Conservation (phyloP, 2,329 filamentous ascomycete genomes). For the Pezicula radicicola region DNA sequence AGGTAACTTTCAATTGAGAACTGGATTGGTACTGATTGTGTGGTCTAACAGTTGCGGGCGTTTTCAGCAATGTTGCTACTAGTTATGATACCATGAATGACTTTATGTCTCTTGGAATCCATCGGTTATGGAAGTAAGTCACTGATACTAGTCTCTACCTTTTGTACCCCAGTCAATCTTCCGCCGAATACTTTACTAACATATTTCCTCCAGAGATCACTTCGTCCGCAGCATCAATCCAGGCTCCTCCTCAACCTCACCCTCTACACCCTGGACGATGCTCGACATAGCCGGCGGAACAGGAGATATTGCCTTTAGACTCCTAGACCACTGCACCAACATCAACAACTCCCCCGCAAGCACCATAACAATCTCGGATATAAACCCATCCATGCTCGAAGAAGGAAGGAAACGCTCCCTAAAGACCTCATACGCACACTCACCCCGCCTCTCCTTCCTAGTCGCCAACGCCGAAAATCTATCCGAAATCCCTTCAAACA, state of each 20-base stretch:
- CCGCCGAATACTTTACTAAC: not conserved
- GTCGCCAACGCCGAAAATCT: conserved; percentile 88
- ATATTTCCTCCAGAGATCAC: conserved; percentile 60
- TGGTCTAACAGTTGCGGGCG: conserved; percentile 49
- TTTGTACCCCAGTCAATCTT: not conserved
- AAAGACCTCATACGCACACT: conserved; percentile 49
- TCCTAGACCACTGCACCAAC: conserved; percentile 82
- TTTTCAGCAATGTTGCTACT: conserved; percentile 90
- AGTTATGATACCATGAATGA: conserved; percentile 98
- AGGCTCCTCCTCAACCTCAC: conserved; percentile 33
- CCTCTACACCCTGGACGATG: conserved; percentile 62
- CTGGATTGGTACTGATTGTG: conserved; percentile 5
- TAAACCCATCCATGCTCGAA: conserved; percentile 91
- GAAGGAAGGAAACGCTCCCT: conserved; percentile 81
- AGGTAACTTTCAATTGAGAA: conserved; percentile 1
- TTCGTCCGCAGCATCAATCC: conserved; percentile 92
- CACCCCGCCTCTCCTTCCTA: conserved; percentile 66
- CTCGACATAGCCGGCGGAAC: conserved; percentile 97
- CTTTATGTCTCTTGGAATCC: conserved; percentile 96
- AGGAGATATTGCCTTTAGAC: conserved; percentile 95
- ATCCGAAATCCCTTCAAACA: conserved; percentile 59
- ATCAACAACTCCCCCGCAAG: conserved; percentile 78
- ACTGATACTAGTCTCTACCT: not conserved
- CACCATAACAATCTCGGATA: conserved; percentile 88
- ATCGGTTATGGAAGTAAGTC: conserved; percentile 83